Base-by-base conservation (phyloP, 208 protist genomes). In the Blechomonas ayalai region DNA sequence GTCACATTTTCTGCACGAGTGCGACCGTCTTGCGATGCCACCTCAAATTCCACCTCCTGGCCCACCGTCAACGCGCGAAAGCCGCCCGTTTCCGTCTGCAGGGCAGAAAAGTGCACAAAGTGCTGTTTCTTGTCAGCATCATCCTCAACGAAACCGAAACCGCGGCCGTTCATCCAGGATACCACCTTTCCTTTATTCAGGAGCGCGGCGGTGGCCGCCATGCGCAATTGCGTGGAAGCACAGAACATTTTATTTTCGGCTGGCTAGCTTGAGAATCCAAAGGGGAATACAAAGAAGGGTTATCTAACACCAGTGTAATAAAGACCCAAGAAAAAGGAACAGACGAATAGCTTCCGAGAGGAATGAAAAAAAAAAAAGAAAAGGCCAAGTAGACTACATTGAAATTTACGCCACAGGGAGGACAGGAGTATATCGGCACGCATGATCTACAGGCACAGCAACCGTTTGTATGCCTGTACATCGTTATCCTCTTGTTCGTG, bases 31-130 rank as follows among this genome's bases (percentile, higher is more conserved):
- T 91, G 70, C 23, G 74, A 74, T 22, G 73, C 64, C 10, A 92
- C 82, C 74, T 95, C 84, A 37, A 92, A 92, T 66, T 95, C 88
- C 4, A 95, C 84, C 49, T 89, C 78, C 72, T 95, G 84, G 36
- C 80, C 88, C 7, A 90, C 67, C 0, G 71, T 68, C 16, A 93
- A 80, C 16, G 82, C 55, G 58, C 82, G 79, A 56, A 84, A 92
- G 48, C 84, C 80, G 41, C 78, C 82, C 4, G 80, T 67, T 59
- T 95, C 88, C n/a, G 77, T 88, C 72, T 92, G 82, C 15, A 93
- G 66, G 18, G 80, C 82, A 22, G 82, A 89, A 59, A 92, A 93
- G 68, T 92, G 88, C 34, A 95, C 88, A 63, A 95, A 95, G 71
- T 92, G 80, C 59, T 93, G 82, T 62, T 84, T 82, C 73, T 95